phyloP scores from a whole-genome alignment of 345 rosid genomes.

The Microcos paniculata region DNA sequence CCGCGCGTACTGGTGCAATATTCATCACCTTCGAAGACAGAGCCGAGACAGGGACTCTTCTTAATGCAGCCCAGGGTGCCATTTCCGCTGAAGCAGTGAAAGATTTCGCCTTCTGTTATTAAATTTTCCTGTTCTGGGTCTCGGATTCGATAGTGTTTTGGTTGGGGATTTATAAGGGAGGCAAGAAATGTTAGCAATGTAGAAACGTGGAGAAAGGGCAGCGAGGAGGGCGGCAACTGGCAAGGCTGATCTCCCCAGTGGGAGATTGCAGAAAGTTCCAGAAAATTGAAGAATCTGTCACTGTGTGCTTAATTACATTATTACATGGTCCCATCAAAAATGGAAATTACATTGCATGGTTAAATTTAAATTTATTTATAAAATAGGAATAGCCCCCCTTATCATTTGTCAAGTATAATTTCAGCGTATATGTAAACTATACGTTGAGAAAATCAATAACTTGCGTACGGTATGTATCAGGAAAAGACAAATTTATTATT shows the following conservation, averaged over 20 bases:
- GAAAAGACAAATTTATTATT: too few relatives aligned
- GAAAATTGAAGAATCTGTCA: neutral
- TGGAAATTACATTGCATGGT: too few relatives aligned
- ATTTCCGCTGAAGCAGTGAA: slow-evolving; percentile 4
- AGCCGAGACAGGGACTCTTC: slow-evolving; percentile 30
- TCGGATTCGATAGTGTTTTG: neutral
- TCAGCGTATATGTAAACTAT: too few relatives aligned
- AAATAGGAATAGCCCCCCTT: too few relatives aligned
- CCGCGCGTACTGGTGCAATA: slow-evolving; percentile 16
- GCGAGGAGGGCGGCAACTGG: neutral
- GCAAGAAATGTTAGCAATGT: neutral
- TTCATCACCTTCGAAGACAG: slow-evolving; percentile 20
- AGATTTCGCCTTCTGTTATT: neutral
- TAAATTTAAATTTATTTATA: too few relatives aligned
- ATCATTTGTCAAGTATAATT: too few relatives aligned
- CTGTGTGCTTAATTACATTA: neutral
- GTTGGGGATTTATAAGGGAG: neutral
- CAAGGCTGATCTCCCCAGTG: neutral
- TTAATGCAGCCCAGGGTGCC: slow-evolving; percentile 41
- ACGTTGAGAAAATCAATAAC: too few relatives aligned
- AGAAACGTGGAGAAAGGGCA: slow-evolving; percentile 20
- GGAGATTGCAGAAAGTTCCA: neutral
- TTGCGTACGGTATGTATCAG: too few relatives aligned
- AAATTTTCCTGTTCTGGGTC: neutral
- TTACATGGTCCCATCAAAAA: too few relatives aligned